phyloP scores from a whole-genome alignment of 2,329 filamentous ascomycete species.

The Neonectria magnoliae region DNA sequence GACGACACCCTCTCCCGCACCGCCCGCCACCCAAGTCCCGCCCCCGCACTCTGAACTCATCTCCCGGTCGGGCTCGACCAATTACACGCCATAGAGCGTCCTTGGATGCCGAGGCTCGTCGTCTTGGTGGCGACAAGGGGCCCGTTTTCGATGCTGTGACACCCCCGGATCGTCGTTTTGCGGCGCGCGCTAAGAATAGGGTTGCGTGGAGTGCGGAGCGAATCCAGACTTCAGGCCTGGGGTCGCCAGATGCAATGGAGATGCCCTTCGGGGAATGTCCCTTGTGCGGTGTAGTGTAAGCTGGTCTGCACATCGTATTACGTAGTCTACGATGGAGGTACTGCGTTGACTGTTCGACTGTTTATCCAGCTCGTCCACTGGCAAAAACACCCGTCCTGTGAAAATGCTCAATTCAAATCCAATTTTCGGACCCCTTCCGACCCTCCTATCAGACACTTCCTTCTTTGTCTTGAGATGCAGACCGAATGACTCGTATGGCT shows the following conservation, averaged over 20 bases:
- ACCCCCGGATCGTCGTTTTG: slow-evolving; percentile 14
- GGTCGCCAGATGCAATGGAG: slow-evolving; percentile 4
- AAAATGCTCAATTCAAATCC: slow-evolving; percentile 19
- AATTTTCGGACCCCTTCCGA: slow-evolving; percentile 13
- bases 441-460: slow-evolving; percentile 1
- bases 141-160: slow-evolving; percentile 5
- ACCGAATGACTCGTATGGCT: slow-evolving; percentile 27
- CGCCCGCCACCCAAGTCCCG: slow-evolving; percentile 2
- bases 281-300: slow-evolving; percentile 12
- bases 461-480: slow-evolving; percentile 30
- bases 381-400: not conserved
- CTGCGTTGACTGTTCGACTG: not conserved
- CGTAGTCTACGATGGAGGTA: not conserved
- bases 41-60: slow-evolving; percentile 23
- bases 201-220: not conserved
- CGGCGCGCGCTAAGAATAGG: slow-evolving; percentile 6
- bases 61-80: slow-evolving; percentile 22
- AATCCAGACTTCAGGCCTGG: not conserved
- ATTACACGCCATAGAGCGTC: slow-evolving; percentile 16
- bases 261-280: slow-evolving; percentile 19
- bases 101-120: slow-evolving; percentile 24
- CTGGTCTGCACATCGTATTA: not conserved
- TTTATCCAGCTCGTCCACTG: not conserved
- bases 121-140: slow-evolving; percentile 2
- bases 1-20: slow-evolving; percentile 12